A percentile compares a stretch with the other conserved stretches of the same genome.
Evolutionary conservation across 2,329 filamentous ascomycete species (phyloP).

Genomic region (Lasiodiplodia sp.): DNA sequence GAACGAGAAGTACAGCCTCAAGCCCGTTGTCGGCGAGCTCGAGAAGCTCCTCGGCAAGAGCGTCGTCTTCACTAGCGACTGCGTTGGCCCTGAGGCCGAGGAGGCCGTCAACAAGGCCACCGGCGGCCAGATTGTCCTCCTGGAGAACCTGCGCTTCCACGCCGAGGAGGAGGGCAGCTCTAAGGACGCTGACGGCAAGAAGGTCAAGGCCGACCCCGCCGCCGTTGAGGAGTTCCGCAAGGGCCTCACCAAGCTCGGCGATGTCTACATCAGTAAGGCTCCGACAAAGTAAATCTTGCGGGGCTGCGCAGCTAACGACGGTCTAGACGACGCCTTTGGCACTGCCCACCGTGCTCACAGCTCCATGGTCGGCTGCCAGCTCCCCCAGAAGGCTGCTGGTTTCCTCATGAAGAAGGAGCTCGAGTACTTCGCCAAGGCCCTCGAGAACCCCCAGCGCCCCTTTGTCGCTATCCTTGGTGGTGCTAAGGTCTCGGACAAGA

Average conservation of each 20-base stretch:
- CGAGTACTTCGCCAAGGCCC: conserved; percentile 97
- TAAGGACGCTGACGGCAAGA: conserved; percentile 94
- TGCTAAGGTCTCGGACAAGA: conserved; percentile 99
- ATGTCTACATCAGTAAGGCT: conserved; percentile 90
- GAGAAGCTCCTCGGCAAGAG: conserved; percentile 86
- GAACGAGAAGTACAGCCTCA: conserved; percentile 93
- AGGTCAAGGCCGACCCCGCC: conserved; percentile 95
- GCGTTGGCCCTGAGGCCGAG: conserved; percentile 88
- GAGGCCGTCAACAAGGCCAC: conserved; percentile 83
- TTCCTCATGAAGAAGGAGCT: conserved; percentile 99
- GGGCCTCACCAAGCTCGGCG: conserved; percentile 90
- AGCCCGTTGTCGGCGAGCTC: conserved; percentile 88
- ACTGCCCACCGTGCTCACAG: conserved; percentile 98
- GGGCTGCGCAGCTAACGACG: conserved; percentile 34
- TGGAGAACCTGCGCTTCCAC: conserved; percentile 99
- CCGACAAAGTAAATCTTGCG: conserved; percentile 11
- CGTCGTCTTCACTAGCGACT: conserved; percentile 90
- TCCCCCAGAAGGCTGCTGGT: conserved; percentile 95
- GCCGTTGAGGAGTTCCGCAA: conserved; percentile 94
- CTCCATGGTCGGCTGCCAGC: conserved; percentile 96
- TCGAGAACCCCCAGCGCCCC: conserved; percentile 89
- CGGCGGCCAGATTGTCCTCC: conserved; percentile 82
- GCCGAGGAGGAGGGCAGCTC: conserved; percentile 96
- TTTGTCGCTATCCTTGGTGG: conserved; percentile 99
- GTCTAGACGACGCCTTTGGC: conserved; percentile 91